A percentile compares a stretch with the other conserved stretches of the same genome.
Conservation (phyloP, 2,329 filamentous ascomycete species). For the Xylariaceae sp. region DNA sequence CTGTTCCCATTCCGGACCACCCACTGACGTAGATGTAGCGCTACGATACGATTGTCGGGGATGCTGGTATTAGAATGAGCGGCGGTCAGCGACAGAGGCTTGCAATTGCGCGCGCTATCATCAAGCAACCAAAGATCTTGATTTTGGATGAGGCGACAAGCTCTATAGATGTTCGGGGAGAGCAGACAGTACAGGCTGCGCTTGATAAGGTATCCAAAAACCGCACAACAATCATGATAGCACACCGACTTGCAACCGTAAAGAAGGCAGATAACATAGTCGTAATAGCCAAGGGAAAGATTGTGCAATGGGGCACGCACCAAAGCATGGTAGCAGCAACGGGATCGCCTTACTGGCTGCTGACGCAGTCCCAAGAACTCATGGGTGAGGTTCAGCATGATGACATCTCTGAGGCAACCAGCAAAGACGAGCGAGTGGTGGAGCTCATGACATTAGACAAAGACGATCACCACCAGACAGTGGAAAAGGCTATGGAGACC, state of each 20-base stretch:
- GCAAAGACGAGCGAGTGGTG: constrained; percentile 37
- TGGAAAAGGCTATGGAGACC: neutral
- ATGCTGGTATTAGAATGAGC: constrained; percentile 62
- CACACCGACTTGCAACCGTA: constrained; percentile 58
- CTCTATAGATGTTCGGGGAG: constrained; percentile 46
- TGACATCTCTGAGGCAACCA: constrained; percentile 29
- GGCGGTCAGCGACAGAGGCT: constrained; percentile 68
- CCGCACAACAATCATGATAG: constrained; percentile 65
- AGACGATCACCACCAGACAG: constrained; percentile 29
- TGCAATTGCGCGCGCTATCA: constrained; percentile 64
- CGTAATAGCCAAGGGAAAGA: constrained; percentile 53
- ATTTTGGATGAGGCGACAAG: constrained; percentile 58
- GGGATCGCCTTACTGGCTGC: constrained; percentile 61
- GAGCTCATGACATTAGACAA: constrained; percentile 42
- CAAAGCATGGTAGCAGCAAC: constrained; percentile 62
- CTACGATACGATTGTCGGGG: constrained; percentile 63
- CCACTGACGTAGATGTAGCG: constrained; percentile 31
- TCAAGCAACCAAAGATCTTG: constrained; percentile 59
- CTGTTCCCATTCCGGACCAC: neutral
- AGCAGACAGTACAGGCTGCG: constrained; percentile 53
- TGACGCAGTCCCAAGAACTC: constrained; percentile 63
- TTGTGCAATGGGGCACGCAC: constrained; percentile 74
- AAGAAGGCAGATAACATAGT: constrained; percentile 42
- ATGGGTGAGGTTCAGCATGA: constrained; percentile 43
- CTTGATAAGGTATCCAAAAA: constrained; percentile 54